These are phyloP conservation scores for Aspergillus pseudoviridinutans DNA, from an alignment of 2,329 filamentous ascomycete genomes.

Conservation along the genomic window DNA sequence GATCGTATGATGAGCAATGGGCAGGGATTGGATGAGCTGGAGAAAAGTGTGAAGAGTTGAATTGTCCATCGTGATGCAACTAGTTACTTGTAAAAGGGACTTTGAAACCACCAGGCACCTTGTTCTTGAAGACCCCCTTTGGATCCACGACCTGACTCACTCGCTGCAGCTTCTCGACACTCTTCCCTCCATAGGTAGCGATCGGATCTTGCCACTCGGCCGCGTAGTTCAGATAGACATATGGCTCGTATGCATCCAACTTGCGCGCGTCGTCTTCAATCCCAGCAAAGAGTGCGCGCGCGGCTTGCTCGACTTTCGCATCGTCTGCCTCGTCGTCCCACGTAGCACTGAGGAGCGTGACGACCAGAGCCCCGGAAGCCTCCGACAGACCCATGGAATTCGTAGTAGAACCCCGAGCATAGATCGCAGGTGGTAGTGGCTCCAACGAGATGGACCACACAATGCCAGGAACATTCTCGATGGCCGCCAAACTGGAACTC, in stretches of 20 bases:
- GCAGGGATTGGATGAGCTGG: conserved; percentile 1
- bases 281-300: background rate
- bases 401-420: background rate
- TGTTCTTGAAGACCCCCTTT: conserved; percentile 10
- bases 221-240: conserved; percentile 3
- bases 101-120: conserved; percentile 17
- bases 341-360: background rate
- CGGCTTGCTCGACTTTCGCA: background rate
- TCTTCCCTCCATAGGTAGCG: conserved; percentile 15
- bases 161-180: conserved; percentile 5
- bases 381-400: background rate
- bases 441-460: background rate
- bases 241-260: conserved; percentile 2
- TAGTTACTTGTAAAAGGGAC: conserved; percentile 4
- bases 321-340: background rate
- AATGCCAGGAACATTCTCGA: background rate
- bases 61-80: no score
- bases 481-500: background rate
- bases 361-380: background rate
- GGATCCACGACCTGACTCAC: conserved; percentile 14
- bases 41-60: conserved; percentile 1
- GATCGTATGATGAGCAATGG: conserved; percentile 1
- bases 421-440: background rate
- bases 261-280: conserved; percentile 1
- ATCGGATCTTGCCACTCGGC: conserved; percentile 16